Evolutionary conservation across 176 grass and related monocot genomes (phyloP).

Genomic region (Aegilops sharonensis): DNA sequence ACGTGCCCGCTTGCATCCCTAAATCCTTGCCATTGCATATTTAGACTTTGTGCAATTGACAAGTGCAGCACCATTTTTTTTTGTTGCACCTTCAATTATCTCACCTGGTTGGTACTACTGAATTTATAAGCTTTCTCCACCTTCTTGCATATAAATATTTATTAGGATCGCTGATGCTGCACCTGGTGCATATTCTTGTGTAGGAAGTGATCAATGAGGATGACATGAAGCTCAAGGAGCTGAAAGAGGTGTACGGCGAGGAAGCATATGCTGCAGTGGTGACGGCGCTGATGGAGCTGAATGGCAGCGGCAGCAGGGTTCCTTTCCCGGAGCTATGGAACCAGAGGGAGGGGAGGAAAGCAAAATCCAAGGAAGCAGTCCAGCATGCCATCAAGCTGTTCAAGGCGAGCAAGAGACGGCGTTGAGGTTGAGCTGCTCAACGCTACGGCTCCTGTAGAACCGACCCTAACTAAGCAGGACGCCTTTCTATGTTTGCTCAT

Average conservation of each 20-base stretch:
- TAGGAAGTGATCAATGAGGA: slow-evolving; percentile 60
- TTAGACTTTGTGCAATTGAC: background rate
- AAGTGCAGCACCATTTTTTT: background rate
- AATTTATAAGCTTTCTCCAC: background rate
- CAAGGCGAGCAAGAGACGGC: slow-evolving; percentile 30
- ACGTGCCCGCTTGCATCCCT: too few relatives aligned
- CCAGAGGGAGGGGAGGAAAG: slow-evolving; percentile 40
- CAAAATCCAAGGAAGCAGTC: slow-evolving; percentile 35
- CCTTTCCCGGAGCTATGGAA: slow-evolving; percentile 62
- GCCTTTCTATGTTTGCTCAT: background rate
- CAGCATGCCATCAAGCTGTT: slow-evolving; percentile 29
- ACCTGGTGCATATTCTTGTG: background rate
- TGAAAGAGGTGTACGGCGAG: slow-evolving; percentile 43
- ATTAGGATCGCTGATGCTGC: background rate
- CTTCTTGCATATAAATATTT: background rate
- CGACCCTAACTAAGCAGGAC: background rate
- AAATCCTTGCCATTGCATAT: background rate
- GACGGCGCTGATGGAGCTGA: slow-evolving; percentile 49
- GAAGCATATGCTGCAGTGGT: slow-evolving; percentile 54
- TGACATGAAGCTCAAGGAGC: slow-evolving; percentile 46
- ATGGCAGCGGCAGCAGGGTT: slow-evolving; percentile 28
- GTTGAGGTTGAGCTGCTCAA: slow-evolving; percentile 36
- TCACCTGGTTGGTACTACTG: background rate
- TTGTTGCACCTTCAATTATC: background rate
- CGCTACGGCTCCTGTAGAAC: background rate